These are phyloP conservation scores for Fusarium sp. DNA, from an alignment of 2,329 filamentous ascomycete species.

Conservation along the genomic window DNA sequence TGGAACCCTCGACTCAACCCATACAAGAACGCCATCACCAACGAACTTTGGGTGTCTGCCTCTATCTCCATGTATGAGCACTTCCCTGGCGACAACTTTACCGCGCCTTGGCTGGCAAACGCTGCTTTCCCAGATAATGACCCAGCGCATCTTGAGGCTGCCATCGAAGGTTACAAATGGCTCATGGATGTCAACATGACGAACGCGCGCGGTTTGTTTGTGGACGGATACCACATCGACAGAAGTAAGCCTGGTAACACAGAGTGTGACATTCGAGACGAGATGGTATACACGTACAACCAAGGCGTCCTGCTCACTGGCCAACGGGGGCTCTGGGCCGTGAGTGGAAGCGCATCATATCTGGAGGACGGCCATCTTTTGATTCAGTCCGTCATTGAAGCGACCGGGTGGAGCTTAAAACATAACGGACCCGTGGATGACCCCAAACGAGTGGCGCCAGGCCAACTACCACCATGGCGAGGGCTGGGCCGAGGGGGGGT, in stretches of 20 bases:
- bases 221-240: constrained; percentile 89
- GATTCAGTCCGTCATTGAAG: constrained; percentile 79
- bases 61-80: constrained; percentile 92
- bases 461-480: constrained; percentile 71
- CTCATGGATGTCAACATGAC: constrained; percentile 85
- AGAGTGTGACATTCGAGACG: constrained; percentile 84
- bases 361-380: constrained; percentile 86
- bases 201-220: constrained; percentile 81
- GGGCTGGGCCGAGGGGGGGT: constrained; percentile 86
- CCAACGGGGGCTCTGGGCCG: constrained; percentile 83
- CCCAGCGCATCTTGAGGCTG: constrained; percentile 78
- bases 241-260: constrained; percentile 75
- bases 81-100: constrained; percentile 85
- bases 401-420: constrained; percentile 81
- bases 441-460: constrained; percentile 50
- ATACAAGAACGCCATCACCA: constrained; percentile 98
- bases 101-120: constrained; percentile 72
- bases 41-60: constrained; percentile 89
- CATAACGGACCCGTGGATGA: constrained; percentile 61
- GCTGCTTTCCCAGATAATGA: constrained; percentile 61
- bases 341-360: constrained; percentile 80
- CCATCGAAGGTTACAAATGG: constrained; percentile 86
- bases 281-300: constrained; percentile 97
- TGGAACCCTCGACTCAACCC: constrained; percentile 87
- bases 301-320: constrained; percentile 92